These are phyloP conservation scores for Acanthamoeba healyi DNA, from an alignment of 208 protist species.

Conservation along the genomic window DNA sequence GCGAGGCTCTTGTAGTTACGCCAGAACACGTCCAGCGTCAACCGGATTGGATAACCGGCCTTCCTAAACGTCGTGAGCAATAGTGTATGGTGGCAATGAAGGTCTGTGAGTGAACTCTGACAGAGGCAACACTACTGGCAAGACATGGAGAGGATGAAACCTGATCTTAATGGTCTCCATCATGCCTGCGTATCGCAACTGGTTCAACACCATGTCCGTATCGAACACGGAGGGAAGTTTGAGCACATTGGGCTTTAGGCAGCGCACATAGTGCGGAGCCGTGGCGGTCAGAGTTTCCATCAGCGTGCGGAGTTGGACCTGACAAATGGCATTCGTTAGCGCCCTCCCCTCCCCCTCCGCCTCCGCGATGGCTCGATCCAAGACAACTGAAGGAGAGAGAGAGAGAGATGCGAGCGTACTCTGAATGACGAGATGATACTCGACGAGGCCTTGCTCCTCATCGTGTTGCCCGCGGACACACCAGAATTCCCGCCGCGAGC, in stretches of 20 bases:
- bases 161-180: conserved; percentile 83
- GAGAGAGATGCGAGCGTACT: neutral
- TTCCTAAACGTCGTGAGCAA: no score
- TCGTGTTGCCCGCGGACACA: conserved; percentile 74
- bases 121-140: no score
- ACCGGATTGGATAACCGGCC: conserved; percentile 75
- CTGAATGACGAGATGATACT: conserved; percentile 42
- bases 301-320: conserved; percentile 81
- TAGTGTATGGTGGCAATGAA: neutral
- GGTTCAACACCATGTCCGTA: neutral
- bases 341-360: no score
- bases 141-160: neutral
- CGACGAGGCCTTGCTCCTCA: conserved; percentile 45
- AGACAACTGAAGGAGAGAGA: no score
- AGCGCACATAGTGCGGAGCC: conserved; percentile 96
- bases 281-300: conserved; percentile 85
- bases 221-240: conserved; percentile 21
- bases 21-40: neutral
- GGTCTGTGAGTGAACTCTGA: no score
- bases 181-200: conserved; percentile 83
- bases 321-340: neutral
- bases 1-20: neutral
- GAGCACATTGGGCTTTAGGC: conserved; percentile 93
- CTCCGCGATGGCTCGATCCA: no score
- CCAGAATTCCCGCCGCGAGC: conserved; percentile 76